Conservation (phyloP, 2,329 filamentous ascomycete genomes). For the Aspergillus costaricaensis region DNA sequence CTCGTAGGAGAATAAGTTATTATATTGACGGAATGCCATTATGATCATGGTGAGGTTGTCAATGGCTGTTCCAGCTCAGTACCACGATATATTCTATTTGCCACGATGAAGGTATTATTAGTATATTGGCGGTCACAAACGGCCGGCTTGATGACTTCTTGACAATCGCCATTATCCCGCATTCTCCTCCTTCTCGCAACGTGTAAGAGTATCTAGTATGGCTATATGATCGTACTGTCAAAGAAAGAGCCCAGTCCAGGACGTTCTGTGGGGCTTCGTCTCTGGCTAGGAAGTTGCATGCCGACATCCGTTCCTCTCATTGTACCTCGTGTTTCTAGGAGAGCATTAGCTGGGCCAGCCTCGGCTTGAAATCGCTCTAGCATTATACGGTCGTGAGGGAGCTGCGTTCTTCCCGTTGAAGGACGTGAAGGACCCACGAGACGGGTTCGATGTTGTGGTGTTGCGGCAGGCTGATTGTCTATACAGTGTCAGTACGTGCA, state of each 20-base stretch:
- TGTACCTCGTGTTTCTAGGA: not conserved
- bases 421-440: constrained; percentile 21
- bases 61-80: too few species aligned
- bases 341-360: not conserved
- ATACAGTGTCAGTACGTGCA: not conserved
- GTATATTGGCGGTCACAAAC: too few species aligned
- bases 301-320: not conserved
- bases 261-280: not conserved
- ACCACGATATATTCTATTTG: too few species aligned
- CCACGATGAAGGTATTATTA: too few species aligned
- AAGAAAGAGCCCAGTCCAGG: not conserved
- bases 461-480: constrained; percentile 3
- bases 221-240: not conserved
- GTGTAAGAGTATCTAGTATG: not conserved
- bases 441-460: constrained; percentile 28
- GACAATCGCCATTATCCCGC: too few species aligned
- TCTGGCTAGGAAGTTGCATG: not conserved
- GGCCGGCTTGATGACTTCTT: too few species aligned
- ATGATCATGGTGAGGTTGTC: too few species aligned
- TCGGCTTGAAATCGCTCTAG: not conserved
- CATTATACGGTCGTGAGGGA: constrained; percentile 19
- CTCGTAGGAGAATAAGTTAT: too few species aligned
- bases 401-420: constrained; percentile 18
- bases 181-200: too few species aligned
- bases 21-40: too few species aligned